Evolutionary conservation across 2,329 filamentous ascomycete genomes (phyloP).

Genomic region (Talaromyces sp.): DNA sequence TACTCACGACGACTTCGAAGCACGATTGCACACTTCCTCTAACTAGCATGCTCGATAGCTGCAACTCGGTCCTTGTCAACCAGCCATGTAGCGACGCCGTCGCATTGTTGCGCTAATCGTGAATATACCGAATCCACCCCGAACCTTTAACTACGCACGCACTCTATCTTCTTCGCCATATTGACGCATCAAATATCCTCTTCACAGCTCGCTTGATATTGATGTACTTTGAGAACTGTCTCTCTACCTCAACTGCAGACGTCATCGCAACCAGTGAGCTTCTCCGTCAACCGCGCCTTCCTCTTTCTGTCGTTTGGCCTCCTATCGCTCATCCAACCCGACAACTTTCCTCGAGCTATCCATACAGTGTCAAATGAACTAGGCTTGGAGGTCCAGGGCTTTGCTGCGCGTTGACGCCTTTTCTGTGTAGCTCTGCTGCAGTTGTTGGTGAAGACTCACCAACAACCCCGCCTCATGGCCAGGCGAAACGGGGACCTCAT

Average conservation of each 20-base stretch:
- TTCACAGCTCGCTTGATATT: neutral
- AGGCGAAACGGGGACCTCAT: constrained; percentile 32
- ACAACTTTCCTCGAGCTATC: neutral
- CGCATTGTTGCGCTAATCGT: constrained; percentile 20
- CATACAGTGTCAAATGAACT: constrained; percentile 12
- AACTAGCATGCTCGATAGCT: neutral
- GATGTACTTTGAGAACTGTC: neutral
- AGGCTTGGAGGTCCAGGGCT: neutral
- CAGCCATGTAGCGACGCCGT: constrained; percentile 21
- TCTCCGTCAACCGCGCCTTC: neutral
- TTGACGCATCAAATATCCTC: neutral
- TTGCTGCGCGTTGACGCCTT: neutral
- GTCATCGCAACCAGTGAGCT: constrained; percentile 1
- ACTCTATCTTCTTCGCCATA: neutral
- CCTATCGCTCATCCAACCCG: neutral
- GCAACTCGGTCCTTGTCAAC: neutral
- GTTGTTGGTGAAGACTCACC: constrained; percentile 6
- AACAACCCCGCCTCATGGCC: constrained; percentile 32
- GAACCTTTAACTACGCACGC: constrained; percentile 1
- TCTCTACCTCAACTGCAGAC: neutral
- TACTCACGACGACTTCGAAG: neutral
- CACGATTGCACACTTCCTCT: neutral
- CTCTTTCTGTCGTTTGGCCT: neutral
- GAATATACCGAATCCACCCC: neutral
- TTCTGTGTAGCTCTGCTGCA: neutral